Evolutionary conservation across 148 eudicot species (phyloP).

Genomic region (Selenicereus undatus): DNA sequence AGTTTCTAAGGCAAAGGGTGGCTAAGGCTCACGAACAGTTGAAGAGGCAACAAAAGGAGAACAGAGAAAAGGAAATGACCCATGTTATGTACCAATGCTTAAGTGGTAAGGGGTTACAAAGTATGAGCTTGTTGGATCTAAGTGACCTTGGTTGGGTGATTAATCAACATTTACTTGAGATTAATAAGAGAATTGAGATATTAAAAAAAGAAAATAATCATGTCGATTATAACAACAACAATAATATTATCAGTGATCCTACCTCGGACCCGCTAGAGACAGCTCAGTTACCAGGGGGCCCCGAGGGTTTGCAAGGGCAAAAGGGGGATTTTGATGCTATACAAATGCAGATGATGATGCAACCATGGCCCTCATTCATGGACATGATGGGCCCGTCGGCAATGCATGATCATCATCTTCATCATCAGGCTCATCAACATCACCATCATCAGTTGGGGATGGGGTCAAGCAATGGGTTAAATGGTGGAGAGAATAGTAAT

Average conservation of each 20-base stretch:
- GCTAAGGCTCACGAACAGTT: constrained; percentile 43
- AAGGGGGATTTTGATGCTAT: constrained; percentile 17
- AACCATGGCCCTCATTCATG: constrained; percentile 37
- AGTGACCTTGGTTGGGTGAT: constrained; percentile 54
- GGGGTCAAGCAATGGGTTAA: constrained; percentile 10
- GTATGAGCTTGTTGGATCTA: constrained; percentile 39
- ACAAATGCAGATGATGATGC: constrained; percentile 30
- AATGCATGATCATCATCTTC: constrained; percentile 8
- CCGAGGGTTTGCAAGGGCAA: constrained; percentile 6
- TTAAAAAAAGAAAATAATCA: constrained; percentile 19
- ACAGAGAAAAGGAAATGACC: constrained; percentile 48
- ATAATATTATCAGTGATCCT: background rate
- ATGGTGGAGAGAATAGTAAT: constrained; percentile 9
- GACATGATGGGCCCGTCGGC: constrained; percentile 27
- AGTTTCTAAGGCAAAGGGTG: constrained; percentile 40
- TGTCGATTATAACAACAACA: background rate
- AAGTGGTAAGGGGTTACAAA: constrained; percentile 38
- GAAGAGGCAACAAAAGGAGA: constrained; percentile 44
- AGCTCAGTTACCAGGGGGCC: background rate
- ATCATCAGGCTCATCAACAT: constrained; percentile 7
- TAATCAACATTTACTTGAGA: constrained; percentile 46
- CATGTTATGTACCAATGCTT: constrained; percentile 50
- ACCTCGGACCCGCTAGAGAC: background rate
- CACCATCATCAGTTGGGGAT: constrained; percentile 15
- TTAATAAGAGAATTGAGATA: constrained; percentile 34